Conservation (phyloP, 306 rosid genomes). For the Erythrophleum fordii region DNA sequence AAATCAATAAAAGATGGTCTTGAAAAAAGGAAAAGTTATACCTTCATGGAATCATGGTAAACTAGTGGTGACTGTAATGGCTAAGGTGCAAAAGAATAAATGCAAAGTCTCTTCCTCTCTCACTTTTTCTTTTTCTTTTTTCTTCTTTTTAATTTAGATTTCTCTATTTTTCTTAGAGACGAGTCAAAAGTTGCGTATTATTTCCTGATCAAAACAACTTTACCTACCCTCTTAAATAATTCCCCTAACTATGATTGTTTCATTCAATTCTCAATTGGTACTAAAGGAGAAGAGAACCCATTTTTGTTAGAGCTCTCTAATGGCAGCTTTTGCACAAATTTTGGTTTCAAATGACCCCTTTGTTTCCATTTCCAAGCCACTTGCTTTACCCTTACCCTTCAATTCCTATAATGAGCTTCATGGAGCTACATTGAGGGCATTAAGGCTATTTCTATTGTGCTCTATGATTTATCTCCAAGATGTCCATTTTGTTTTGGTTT, state of each 20-base stretch:
- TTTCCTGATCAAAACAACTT: conserved; percentile 58
- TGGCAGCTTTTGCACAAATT: conserved; percentile 58
- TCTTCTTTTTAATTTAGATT: conserved; percentile 10
- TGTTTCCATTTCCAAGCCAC: conserved; percentile 35
- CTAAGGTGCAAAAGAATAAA: conserved; percentile 11
- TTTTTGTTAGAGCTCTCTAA: conserved; percentile 43
- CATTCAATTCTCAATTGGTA: conserved; percentile 26
- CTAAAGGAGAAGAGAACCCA: conserved; percentile 5
- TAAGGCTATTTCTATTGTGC: conserved; percentile 43
- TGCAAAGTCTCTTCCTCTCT: background rate
- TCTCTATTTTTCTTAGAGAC: conserved; percentile 97
- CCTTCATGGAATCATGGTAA: background rate
- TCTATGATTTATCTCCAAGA: background rate
- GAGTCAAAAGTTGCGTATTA: conserved; percentile 34
- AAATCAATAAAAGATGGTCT: too few relatives aligned
- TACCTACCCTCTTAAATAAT: conserved; percentile 26
- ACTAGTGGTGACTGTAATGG: conserved; percentile 9
- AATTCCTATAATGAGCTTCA: conserved; percentile 29
- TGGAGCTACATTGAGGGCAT: conserved; percentile 37
- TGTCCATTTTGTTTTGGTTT: conserved; percentile 26
- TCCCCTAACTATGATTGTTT: conserved; percentile 36
- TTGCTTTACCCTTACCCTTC: conserved; percentile 35
- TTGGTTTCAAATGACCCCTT: conserved; percentile 52
- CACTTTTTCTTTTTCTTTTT: background rate
- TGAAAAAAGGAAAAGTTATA: background rate